Evolutionary conservation across 805 yeast genomes (phyloP), one percentile per base, ranked within the genome.

Genomic region (Pichia manshurica): DNA sequence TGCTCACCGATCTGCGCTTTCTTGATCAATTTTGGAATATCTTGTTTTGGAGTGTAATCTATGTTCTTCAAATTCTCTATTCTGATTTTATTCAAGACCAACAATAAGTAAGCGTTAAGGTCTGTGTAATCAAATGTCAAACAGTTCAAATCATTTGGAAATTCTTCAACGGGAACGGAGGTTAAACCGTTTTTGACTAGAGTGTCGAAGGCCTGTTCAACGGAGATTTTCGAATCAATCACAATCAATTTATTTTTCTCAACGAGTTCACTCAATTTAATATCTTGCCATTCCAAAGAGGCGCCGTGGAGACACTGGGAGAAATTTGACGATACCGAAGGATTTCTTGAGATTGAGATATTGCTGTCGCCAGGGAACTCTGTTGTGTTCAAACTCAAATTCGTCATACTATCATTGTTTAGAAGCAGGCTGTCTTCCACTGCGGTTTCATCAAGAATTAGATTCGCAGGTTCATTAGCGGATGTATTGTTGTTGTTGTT

Each of bases 111-210:
- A 12, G 96, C 82, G 59, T 87, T 89, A 65, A 91, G 74, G 67
- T 91, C 97, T 25, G 91, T 77, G 67, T 88, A 93, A 66, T 93
- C 99, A 64, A 91, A 91, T 2, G 96, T 84, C 51, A 84, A 73
- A 59, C 93, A 87, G 54, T 82, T 77, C 55, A 82, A 68, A 55
- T 81, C 87, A 44, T 73, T 70, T 2, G 72, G 69, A 49, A 58
- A 69, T 42, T 74, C 70, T 52, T 75, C 78, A 16, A 91, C 93
- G 0, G 99, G 98, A 47, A 93, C 70, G 15, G 95, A 84, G 2
- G 96, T 91, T 59, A 93, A 75, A 53, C 84, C 81, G 64, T 90
- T 75, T 29, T 74, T 68, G 28, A 77, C 74, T 59, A 91, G 72
- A 4, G 83, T 81, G 58, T 89, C 88, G 68, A 87, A 93, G 2